Evolutionary conservation across 371 early-diverging fungal genomes (phyloP).

Genomic region (Smittium culicis): DNA sequence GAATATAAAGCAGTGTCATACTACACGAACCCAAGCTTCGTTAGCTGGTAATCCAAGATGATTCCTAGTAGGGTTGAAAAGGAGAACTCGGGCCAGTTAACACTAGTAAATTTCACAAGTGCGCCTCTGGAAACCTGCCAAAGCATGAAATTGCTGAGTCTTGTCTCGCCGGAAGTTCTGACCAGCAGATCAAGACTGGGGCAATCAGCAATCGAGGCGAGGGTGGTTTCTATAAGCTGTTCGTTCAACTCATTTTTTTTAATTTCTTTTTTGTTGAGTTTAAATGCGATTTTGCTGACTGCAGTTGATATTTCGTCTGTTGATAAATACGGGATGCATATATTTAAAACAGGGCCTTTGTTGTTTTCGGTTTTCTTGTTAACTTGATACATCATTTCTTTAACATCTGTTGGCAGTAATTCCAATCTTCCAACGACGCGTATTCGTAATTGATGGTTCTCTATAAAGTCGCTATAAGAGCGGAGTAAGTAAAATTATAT

Average conservation of each 20-base stretch:
- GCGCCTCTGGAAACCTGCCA: conserved; percentile 72
- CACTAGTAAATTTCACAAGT: conserved; percentile 71
- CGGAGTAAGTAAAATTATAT: no score
- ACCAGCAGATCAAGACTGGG: conserved; percentile 88
- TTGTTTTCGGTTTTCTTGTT: conserved; percentile 55
- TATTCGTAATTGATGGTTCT: conserved; percentile 57
- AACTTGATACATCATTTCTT: conserved; percentile 40
- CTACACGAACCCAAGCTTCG: background rate
- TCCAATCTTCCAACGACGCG: conserved; percentile 69
- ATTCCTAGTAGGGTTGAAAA: conserved; percentile 72
- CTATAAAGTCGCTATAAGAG: conserved; percentile 63
- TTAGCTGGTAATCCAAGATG: conserved; percentile 62
- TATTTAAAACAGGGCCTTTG: conserved; percentile 58
- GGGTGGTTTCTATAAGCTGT: background rate
- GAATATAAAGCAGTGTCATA: no score
- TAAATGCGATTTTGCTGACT: conserved; percentile 38
- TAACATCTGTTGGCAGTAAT: conserved; percentile 53
- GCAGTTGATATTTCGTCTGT: conserved; percentile 75
- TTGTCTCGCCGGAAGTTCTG: conserved; percentile 91
- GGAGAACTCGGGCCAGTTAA: conserved; percentile 90
- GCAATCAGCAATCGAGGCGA: conserved; percentile 33
- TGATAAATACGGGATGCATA: conserved; percentile 95
- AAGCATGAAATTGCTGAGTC: conserved; percentile 94
- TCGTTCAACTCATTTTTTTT: conserved; percentile 44
- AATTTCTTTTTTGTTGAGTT: conserved; percentile 47